Conservation (phyloP, 768 basidiomycete genomes). For the Serendipita sp. region DNA sequence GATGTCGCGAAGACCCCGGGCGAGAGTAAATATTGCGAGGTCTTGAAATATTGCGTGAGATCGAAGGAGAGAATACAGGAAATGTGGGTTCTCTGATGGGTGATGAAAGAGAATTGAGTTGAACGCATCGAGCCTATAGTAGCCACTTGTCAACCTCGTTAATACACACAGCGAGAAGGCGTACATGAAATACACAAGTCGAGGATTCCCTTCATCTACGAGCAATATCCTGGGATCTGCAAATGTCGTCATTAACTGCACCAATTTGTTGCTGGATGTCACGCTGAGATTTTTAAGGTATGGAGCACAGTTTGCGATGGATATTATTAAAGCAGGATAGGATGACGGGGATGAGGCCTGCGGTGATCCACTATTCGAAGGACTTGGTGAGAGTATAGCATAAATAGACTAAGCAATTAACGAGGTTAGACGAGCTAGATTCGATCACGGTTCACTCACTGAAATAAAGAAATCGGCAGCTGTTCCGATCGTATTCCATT, state of each 20-base stretch:
- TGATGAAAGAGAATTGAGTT: conserved; percentile 34
- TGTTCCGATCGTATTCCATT: conserved; percentile 58
- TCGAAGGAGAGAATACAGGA: conserved; percentile 73
- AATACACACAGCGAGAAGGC: conserved; percentile 14
- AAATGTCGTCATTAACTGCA: conserved; percentile 85
- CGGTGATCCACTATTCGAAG: conserved; percentile 18
- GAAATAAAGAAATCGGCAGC: conserved; percentile 80
- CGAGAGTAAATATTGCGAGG: conserved; percentile 80
- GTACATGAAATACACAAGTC: conserved; percentile 82
- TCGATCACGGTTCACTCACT: conserved; percentile 27
- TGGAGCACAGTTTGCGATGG: conserved; percentile 76
- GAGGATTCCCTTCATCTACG: conserved; percentile 87
- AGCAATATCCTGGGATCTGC: conserved; percentile 78
- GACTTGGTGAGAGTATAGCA: conserved; percentile 17
- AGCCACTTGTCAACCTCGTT: not conserved
- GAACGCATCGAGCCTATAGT: conserved; percentile 70
- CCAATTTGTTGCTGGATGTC: conserved; percentile 62
- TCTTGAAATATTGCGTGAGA: conserved; percentile 77
- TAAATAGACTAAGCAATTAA: conserved; percentile 53
- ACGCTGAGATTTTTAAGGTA: conserved; percentile 70
- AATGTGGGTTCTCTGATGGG: conserved; percentile 59
- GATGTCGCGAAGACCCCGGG: conserved; percentile 73
- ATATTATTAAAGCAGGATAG: conserved; percentile 85
- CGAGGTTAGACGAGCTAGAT: conserved; percentile 5
- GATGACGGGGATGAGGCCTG: conserved; percentile 65